Evolutionary conservation across 1,284 basidiomycete genomes (phyloP).

Genomic region (Fomes fomentarius): DNA sequence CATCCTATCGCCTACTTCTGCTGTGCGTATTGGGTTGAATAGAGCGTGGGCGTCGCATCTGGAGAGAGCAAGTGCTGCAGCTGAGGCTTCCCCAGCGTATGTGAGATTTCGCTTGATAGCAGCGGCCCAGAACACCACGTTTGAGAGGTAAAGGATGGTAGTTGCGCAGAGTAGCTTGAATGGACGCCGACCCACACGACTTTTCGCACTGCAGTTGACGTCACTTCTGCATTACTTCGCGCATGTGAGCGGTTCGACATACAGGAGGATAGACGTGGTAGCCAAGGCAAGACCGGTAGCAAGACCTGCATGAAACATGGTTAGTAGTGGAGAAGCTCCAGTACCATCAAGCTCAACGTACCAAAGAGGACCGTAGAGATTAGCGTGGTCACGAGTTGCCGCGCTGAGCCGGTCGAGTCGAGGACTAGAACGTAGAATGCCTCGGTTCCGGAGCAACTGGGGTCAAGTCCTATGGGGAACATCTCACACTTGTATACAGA

Average conservation of each 20-base stretch:
- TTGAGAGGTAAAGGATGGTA: not conserved
- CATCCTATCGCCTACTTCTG: not conserved
- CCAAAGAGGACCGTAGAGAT: not conserved
- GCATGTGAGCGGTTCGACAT: not conserved
- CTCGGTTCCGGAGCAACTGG: not conserved
- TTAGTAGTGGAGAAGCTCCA: not conserved
- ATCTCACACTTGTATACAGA: no score
- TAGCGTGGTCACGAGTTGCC: not conserved
- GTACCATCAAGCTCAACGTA: not conserved
- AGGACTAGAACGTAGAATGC: not conserved
- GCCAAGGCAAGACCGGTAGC: not conserved
- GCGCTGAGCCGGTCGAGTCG: not conserved
- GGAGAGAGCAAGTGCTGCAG: not conserved
- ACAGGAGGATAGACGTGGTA: not conserved
- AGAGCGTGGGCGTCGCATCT: not conserved
- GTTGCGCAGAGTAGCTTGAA: not conserved
- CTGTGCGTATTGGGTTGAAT: not conserved
- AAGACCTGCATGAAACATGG: not conserved
- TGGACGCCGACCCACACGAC: not conserved
- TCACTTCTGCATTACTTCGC: not conserved
- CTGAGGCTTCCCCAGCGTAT: not conserved
- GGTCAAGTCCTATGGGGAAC: no score
- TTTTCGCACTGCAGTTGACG: not conserved
- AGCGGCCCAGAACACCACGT: not conserved
- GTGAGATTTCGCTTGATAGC: not conserved